Evolutionary conservation across 176 grass and related monocot genomes (phyloP), one percentile per base, ranked within the genome.

Genomic region (Elymus sibiricus): DNA sequence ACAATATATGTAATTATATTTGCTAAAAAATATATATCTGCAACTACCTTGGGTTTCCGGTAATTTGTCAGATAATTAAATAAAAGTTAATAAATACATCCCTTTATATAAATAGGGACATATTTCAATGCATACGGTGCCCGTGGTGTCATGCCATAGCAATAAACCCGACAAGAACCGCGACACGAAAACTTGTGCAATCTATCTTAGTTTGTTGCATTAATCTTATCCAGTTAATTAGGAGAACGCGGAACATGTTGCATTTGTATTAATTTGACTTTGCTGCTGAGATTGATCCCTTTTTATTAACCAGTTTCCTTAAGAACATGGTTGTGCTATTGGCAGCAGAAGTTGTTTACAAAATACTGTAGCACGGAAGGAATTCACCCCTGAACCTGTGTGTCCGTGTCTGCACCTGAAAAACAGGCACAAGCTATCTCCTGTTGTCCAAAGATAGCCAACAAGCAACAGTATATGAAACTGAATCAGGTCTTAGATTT

Each of bases 381-480:
- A 84, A 47, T 53, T 61, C 59, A 74, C n/a, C 74, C 82, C 62
- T 77, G 85, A 84, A 88, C 51, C 81, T 63, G 9, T 63, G 68
- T 62, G 76, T 26, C 81, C 17, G 14, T 90, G 89, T 84, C 76
- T 25, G 47, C 9, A 46, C 76, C 89, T 84, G 76, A 77, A 88
- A 88, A 87, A 62, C 69, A 76, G 12, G 85, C 47, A 77, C 76
- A 87, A 84, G 85, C 60, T 51, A 70, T 59, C 35, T 63, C 46
- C 22, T 77, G 6, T 2, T 64, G 63, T 78, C 66, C 49, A 31
- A 34, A 37, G 49, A 0, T 53, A 6, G 40, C 38, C 17, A 37
- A 11, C 25, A 77, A 70, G 40, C 38, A 58, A 63, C 40, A 58
- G 39, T 40, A 22, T 64, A 17, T 55, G 40, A 25, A 85, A 67